A percentile compares a stretch with the other conserved stretches of the same genome.
phyloP scores from a whole-genome alignment of 2,329 filamentous ascomycete species.

The Gaeumannomyces tritici region DNA sequence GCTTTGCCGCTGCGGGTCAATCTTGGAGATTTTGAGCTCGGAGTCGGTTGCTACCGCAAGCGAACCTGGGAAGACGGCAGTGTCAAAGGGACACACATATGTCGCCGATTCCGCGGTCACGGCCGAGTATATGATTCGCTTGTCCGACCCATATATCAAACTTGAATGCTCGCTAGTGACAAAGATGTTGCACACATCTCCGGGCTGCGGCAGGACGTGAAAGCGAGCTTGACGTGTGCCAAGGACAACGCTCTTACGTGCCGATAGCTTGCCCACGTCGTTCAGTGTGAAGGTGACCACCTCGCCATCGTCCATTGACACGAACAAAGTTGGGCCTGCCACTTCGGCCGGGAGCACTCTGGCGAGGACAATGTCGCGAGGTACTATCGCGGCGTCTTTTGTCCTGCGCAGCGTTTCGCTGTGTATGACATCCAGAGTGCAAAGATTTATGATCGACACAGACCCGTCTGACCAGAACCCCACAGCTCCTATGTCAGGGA shows the following conservation, averaged over 20 bases:
- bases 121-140: conserved; percentile 82
- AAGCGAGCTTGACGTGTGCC: conserved; percentile 80
- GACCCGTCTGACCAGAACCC: conserved; percentile 83
- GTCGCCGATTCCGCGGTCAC: conserved; percentile 83
- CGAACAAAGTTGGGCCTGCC: conserved; percentile 64
- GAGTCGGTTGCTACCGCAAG: conserved; percentile 71
- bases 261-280: conserved; percentile 50
- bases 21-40: conserved; percentile 67
- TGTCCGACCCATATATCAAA: conserved; percentile 82
- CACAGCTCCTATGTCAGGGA: conserved; percentile 61
- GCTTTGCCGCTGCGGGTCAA: conserved; percentile 79
- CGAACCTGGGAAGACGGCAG: conserved; percentile 68
- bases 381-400: conserved; percentile 65
- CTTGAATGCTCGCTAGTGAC: conserved; percentile 91
- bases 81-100: conserved; percentile 73
- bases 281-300: conserved; percentile 77
- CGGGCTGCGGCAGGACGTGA: conserved; percentile 61
- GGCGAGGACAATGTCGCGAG: conserved; percentile 70
- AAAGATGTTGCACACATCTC: conserved; percentile 71
- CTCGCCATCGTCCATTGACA: conserved; percentile 87
- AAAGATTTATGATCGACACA: conserved; percentile 63
- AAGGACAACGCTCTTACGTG: conserved; percentile 72
- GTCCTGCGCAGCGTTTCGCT: conserved; percentile 51
- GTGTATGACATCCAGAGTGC: conserved; percentile 50
- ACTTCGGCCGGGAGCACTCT: conserved; percentile 57